Evolutionary conservation across 2,329 filamentous ascomycete species (phyloP).

Genomic region (Penicillium occitanis): DNA sequence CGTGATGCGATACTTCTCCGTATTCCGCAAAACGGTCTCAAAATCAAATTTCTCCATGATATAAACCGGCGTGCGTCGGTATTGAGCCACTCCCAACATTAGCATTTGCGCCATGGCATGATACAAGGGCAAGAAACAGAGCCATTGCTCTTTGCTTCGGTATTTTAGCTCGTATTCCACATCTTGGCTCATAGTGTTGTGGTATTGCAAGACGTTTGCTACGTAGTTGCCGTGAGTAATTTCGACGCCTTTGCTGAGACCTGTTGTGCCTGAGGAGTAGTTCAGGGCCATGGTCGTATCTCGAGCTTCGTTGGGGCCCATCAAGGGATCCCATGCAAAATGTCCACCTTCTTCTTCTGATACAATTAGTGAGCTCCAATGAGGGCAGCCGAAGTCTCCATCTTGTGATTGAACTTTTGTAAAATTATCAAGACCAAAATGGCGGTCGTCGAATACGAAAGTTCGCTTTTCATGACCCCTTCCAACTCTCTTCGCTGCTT

Average conservation of each 20-base stretch:
- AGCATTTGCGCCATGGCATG: conserved; percentile 69
- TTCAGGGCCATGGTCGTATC: conserved; percentile 65
- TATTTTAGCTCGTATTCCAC: conserved; percentile 50
- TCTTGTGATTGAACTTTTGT: conserved; percentile 24
- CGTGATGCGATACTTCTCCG: conserved; percentile 69
- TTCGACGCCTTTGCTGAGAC: conserved; percentile 79
- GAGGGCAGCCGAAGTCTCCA: conserved; percentile 45
- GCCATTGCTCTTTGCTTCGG: conserved; percentile 42
- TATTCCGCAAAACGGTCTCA: conserved; percentile 64
- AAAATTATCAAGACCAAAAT: neutral
- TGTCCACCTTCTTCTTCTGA: conserved; percentile 51
- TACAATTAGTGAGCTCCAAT: conserved; percentile 66
- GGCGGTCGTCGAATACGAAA: conserved; percentile 10
- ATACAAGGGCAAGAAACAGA: conserved; percentile 76
- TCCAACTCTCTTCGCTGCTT: conserved; percentile 25
- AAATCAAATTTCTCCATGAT: conserved; percentile 80
- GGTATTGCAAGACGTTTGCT: conserved; percentile 65
- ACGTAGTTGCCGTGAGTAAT: conserved; percentile 77
- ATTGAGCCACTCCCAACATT: conserved; percentile 61
- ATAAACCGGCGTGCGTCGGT: conserved; percentile 65
- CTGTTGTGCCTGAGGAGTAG: conserved; percentile 73
- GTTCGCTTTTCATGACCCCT: conserved; percentile 14
- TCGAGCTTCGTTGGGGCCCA: conserved; percentile 29
- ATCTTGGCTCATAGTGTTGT: conserved; percentile 49
- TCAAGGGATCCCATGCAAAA: conserved; percentile 62